Evolutionary conservation across 441 rosid genomes (phyloP).

Genomic region (Flueggea neowawraea): DNA sequence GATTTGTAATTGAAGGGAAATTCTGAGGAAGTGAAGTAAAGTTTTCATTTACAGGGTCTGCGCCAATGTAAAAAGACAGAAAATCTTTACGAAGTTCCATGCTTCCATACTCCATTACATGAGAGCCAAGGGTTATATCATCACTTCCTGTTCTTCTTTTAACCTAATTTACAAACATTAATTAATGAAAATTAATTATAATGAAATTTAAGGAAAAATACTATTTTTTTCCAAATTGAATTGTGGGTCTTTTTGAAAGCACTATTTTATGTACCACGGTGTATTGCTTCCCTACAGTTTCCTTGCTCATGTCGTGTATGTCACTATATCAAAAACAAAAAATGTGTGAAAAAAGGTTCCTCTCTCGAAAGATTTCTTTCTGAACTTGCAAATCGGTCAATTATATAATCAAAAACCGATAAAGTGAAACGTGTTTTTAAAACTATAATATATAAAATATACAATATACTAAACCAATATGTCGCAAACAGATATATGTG

Average conservation of each 20-base stretch:
- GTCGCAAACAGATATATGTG: no score
- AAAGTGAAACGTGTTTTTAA: no score
- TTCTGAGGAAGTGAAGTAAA: slow-evolving; percentile 1
- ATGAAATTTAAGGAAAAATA: no score
- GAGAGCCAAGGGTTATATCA: slow-evolving; percentile 18
- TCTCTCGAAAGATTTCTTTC: no score
- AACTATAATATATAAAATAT: no score
- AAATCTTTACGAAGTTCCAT: slow-evolving; percentile 23
- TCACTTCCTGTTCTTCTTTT: slow-evolving; percentile 43
- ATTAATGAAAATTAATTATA: background rate
- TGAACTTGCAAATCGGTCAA: no score
- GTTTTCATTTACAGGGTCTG: slow-evolving; percentile 21
- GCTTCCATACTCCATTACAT: slow-evolving; percentile 56
- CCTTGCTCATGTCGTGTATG: slow-evolving; percentile 35
- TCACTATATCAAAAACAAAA: slow-evolving; percentile 25
- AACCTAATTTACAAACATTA: slow-evolving; percentile 18
- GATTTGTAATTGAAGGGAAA: background rate
- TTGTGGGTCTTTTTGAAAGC: no score
- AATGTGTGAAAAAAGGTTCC: background rate
- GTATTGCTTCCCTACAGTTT: slow-evolving; percentile 40
- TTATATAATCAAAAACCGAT: no score
- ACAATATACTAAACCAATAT: no score
- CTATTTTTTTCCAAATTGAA: no score
- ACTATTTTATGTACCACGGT: slow-evolving; percentile 13
- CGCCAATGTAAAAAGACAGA: slow-evolving; percentile 42